These are phyloP conservation scores for Ceratobasidium sp. DNA, from an alignment of 1,284 basidiomycete species.

Conservation along the genomic window DNA sequence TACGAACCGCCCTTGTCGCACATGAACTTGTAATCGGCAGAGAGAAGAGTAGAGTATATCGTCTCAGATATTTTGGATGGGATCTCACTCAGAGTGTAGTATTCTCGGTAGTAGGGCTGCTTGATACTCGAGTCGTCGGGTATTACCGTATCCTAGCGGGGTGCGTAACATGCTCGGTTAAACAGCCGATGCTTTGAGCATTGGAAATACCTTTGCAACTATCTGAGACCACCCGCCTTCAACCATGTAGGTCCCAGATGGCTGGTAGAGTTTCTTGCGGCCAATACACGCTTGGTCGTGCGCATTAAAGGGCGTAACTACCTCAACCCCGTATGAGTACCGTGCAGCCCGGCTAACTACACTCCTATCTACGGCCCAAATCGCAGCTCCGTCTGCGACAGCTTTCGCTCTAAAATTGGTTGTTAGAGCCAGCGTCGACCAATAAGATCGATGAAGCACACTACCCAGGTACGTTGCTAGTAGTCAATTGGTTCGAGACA, in stretches of 20 bases:
- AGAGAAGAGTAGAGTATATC: background rate
- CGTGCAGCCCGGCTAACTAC: slow-evolving; percentile 16
- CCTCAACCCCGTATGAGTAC: background rate
- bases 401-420: slow-evolving; percentile 10
- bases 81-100: background rate
- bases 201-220: slow-evolving; percentile 5
- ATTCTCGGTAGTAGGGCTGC: background rate
- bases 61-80: too few species aligned
- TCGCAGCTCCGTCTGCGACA: slow-evolving; percentile 24
- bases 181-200: background rate
- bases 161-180: background rate
- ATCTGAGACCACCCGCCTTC: slow-evolving; percentile 7
- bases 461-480: slow-evolving; percentile 1
- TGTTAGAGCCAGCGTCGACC: background rate
- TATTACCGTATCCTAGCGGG: background rate
- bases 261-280: background rate
- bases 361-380: background rate
- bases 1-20: background rate
- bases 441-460: background rate
- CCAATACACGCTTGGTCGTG: background rate
- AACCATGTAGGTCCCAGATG: background rate
- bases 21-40: background rate
- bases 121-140: background rate
- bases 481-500: background rate
- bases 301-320: background rate